These are phyloP conservation scores for Podila epigama DNA, from an alignment of 192 early-diverging fungal species.

Conservation along the genomic window DNA sequence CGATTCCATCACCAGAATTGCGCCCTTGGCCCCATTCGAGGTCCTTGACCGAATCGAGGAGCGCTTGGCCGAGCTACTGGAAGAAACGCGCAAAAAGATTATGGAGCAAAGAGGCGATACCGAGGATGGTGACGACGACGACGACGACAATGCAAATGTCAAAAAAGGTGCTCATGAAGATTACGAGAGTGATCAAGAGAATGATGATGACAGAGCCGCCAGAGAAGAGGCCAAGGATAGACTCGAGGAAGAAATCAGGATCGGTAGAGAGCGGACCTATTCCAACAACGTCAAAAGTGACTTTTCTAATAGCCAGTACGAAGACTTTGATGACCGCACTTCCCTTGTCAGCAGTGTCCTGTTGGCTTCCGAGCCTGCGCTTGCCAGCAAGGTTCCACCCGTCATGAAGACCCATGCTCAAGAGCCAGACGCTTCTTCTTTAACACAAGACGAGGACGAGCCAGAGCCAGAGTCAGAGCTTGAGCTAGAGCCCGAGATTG, in stretches of 20 bases:
- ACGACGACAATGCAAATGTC: not conserved
- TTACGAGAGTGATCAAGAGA: not conserved
- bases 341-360: slow-evolving; percentile 45
- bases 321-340: slow-evolving; percentile 32
- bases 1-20: slow-evolving; percentile 38
- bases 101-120: slow-evolving; percentile 37
- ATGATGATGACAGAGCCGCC: slow-evolving; percentile 2
- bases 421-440: slow-evolving; percentile 14
- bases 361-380: slow-evolving; percentile 20
- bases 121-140: not conserved
- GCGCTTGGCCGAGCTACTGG: slow-evolving; percentile 38
- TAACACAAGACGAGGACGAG: slow-evolving; percentile 12
- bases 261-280: slow-evolving; percentile 8
- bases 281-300: slow-evolving; percentile 20
- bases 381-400: slow-evolving; percentile 10
- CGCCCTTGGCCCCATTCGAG: slow-evolving; percentile 31
- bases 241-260: slow-evolving; percentile 4
- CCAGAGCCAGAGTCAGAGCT: slow-evolving; percentile 20
- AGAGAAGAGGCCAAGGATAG: slow-evolving; percentile 1
- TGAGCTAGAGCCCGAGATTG: slow-evolving; percentile 17
- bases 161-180: not conserved
- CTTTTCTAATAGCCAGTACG: slow-evolving; percentile 14
- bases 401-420: slow-evolving; percentile 7
- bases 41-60: slow-evolving; percentile 42
- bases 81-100: slow-evolving; percentile 42